These are phyloP conservation scores for Pythium sukuiense DNA, from an alignment of 352 stramenopile species.

Conservation along the genomic window DNA sequence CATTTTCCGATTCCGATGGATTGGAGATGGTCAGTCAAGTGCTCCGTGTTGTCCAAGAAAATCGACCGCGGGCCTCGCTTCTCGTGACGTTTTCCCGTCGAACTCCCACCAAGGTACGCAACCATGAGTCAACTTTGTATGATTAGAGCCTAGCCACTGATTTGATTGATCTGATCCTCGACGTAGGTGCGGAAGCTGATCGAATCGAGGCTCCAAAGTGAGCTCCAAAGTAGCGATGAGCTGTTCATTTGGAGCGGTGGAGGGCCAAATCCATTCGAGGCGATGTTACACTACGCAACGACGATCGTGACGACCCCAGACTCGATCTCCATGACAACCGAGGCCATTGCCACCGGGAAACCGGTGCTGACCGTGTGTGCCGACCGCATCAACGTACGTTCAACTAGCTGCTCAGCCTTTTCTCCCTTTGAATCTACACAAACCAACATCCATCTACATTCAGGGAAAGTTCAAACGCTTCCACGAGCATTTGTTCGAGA, in stretches of 20 bases:
- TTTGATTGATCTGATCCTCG: neutral
- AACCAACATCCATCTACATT: neutral
- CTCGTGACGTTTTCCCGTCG: slow-evolving; percentile 72
- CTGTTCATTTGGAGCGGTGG: slow-evolving; percentile 54
- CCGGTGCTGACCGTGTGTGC: slow-evolving; percentile 52
- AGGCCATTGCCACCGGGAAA: slow-evolving; percentile 59
- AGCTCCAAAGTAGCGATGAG: slow-evolving; percentile 23
- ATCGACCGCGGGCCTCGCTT: slow-evolving; percentile 26
- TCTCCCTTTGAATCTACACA: neutral
- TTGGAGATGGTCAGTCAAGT: slow-evolving; percentile 47
- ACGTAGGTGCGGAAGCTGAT: slow-evolving; percentile 42
- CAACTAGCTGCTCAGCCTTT: neutral
- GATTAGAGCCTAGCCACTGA: too few relatives aligned
- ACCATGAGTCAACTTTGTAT: neutral
- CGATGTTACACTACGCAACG: slow-evolving; percentile 48
- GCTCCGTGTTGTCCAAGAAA: slow-evolving; percentile 15
- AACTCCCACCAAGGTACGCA: slow-evolving; percentile 41
- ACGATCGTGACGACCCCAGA: slow-evolving; percentile 71
- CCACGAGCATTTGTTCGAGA: slow-evolving; percentile 37
- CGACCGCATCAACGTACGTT: slow-evolving; percentile 43
- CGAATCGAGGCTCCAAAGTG: slow-evolving; percentile 18
- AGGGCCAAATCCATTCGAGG: slow-evolving; percentile 67
- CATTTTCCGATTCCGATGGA: slow-evolving; percentile 39
- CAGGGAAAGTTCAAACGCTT: slow-evolving; percentile 66
- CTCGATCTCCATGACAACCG: slow-evolving; percentile 82